Evolutionary conservation across 805 yeast species (phyloP).

Genomic region (Wickerhamiella azymoides): DNA sequence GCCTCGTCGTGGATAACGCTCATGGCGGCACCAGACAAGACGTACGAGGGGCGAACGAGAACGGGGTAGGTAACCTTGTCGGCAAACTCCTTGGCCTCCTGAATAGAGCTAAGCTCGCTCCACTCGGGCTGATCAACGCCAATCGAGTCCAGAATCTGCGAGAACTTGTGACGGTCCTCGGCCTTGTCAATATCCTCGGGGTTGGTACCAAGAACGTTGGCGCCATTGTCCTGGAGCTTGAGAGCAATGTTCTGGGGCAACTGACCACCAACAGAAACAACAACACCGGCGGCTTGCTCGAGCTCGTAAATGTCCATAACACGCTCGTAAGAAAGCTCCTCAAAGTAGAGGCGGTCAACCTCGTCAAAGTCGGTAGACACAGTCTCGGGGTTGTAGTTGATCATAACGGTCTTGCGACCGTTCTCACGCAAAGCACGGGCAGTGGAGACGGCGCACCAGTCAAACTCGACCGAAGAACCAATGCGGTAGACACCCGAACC

Average conservation of each 20-base stretch:
- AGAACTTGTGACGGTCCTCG: slow-evolving; percentile 96
- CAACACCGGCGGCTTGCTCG: slow-evolving; percentile 79
- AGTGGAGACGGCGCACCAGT: slow-evolving; percentile 98
- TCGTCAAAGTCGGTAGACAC: slow-evolving; percentile 97
- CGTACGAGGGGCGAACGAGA: slow-evolving; percentile 93
- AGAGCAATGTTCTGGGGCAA: slow-evolving; percentile 95
- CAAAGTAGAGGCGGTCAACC: slow-evolving; percentile 93
- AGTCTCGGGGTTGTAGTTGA: slow-evolving; percentile 96
- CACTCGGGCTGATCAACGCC: slow-evolving; percentile 94
- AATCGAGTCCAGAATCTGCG: slow-evolving; percentile 83
- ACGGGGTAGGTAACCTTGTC: slow-evolving; percentile 85
- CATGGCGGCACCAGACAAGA: slow-evolving; percentile 97
- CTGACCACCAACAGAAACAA: slow-evolving; percentile 96
- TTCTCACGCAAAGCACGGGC: slow-evolving; percentile 83
- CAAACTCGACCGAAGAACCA: slow-evolving; percentile 97
- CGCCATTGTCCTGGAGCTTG: slow-evolving; percentile 54
- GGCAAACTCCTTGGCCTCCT: slow-evolving; percentile 78
- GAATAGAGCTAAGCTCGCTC: slow-evolving; percentile 84
- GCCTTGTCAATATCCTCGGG: slow-evolving; percentile 95
- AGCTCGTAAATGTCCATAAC: slow-evolving; percentile 94
- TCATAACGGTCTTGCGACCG: slow-evolving; percentile 86
- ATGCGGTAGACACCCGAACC: slow-evolving; percentile 99
- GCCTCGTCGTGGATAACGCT: slow-evolving; percentile 68
- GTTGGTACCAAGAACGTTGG: slow-evolving; percentile 81
- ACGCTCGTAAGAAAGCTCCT: slow-evolving; percentile 88